These are phyloP conservation scores for Vigna nakashimae DNA, from an alignment of 306 rosid species.

Conservation along the genomic window DNA sequence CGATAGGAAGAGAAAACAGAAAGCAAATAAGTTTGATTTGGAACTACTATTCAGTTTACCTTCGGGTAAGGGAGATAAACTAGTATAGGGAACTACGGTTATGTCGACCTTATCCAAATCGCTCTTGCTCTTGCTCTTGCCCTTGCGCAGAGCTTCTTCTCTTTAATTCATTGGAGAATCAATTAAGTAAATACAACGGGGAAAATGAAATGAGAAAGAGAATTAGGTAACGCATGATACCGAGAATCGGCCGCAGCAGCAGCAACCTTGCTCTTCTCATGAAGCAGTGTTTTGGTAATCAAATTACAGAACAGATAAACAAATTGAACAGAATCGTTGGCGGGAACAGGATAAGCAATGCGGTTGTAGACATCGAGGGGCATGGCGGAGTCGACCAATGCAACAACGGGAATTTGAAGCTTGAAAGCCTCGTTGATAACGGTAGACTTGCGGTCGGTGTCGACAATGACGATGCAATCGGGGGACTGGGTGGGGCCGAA, in stretches of 20 bases:
- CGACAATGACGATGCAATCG: constrained; percentile 75
- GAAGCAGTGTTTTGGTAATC: constrained; percentile 76
- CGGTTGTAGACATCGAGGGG: constrained; percentile 59
- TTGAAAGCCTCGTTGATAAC: constrained; percentile 70
- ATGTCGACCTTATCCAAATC: constrained; percentile 49
- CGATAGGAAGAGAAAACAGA: constrained; percentile 11
- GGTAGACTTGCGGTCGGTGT: constrained; percentile 69
- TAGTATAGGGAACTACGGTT: constrained; percentile 59
- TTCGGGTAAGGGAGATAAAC: constrained; percentile 53
- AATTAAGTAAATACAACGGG: not conserved
- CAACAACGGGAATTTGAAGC: constrained; percentile 77
- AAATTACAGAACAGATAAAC: constrained; percentile 80
- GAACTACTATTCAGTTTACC: constrained; percentile 45
- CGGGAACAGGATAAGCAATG: constrained; percentile 83
- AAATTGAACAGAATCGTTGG: constrained; percentile 71
- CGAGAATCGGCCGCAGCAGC: constrained; percentile 33
- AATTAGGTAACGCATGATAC: constrained; percentile 23
- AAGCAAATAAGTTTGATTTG: not conserved
- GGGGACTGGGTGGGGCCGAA: constrained; percentile 81
- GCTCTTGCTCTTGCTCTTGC: constrained; percentile 5
- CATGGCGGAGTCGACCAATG: constrained; percentile 71
- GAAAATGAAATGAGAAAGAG: not conserved
- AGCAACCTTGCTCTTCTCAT: constrained; percentile 45
- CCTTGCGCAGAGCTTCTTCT: constrained; percentile 44
- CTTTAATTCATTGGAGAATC: constrained; percentile 23